Base-by-base conservation (phyloP, 179 eudicot genomes). In the Pouteria campechiana region DNA sequence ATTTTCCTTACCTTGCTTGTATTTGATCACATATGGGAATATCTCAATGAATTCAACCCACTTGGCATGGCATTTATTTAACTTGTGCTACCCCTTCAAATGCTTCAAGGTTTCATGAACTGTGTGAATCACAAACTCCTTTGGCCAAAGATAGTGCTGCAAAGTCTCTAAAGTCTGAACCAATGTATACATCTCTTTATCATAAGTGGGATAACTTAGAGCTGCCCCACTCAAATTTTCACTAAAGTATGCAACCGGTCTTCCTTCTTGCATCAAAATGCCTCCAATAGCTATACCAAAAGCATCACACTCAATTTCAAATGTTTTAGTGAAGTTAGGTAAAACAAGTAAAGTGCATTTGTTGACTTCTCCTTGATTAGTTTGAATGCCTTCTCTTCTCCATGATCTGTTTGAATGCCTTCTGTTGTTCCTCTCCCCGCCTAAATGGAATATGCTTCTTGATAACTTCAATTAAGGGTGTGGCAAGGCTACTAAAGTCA, bases 1-100 rank as follows among this genome's bases (percentile, higher is more conserved):
- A 35, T 48, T 48, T 5, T 48, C 53, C 22, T 33, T 48, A n/a
- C 53, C 53, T 48, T 34, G 30, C 42, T 48, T 48, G 19, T 48
- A 48, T 7, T 23, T 0, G 8, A 48, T 24, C 5, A 48, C 32
- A 35, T 33, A 48, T 10, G 23, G 8, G 18, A 44, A 27, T 17
- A 16, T 15, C 12, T 44, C 24, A 3, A 28, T n/a, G 20, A 7
- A 44, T 2, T 12, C 10, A 0, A 17, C 18, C 49, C 49, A 44
- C 4, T 36, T 3, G 17, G 36, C 36, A 29, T 44, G 49, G 35
- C 28, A 27, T 1, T 15, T 28, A 17, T 16, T 29, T 3, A 44
- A 4, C 2, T 16, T 16, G 4, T 29, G 15, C 6, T 44, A 36
- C 10, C 22, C 17, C 7, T 44, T 29, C 4, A 44, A 7, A 17